These are phyloP conservation scores for Lenzites betulinus DNA, from an alignment of 768 basidiomycete species.

Conservation along the genomic window DNA sequence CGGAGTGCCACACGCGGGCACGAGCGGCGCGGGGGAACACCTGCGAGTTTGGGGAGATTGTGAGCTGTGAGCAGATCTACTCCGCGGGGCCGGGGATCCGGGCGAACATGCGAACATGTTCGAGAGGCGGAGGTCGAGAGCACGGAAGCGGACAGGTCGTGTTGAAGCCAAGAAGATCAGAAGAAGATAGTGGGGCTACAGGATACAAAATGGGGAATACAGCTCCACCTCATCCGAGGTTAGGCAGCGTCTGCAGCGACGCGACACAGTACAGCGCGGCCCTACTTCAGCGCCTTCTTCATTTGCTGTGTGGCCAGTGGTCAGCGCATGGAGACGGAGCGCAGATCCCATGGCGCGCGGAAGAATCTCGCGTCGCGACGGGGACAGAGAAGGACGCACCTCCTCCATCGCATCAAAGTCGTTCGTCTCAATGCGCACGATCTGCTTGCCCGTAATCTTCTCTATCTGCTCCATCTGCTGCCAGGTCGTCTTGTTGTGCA, in stretches of 20 bases:
- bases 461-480: constrained; percentile 90
- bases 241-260: neutral
- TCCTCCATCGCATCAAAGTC: constrained; percentile 95
- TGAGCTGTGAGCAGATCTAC: too few species aligned
- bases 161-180: too few species aligned
- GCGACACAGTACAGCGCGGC: neutral
- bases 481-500: constrained; percentile 88
- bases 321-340: neutral
- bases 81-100: too few species aligned
- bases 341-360: neutral
- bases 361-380: neutral
- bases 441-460: constrained; percentile 71
- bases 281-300: constrained; percentile 80
- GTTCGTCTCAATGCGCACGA: constrained; percentile 83
- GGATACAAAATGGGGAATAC: constrained; percentile 14
- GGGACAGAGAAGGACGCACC: constrained; percentile 46
- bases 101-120: too few species aligned
- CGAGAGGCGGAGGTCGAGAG: too few species aligned
- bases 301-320: constrained; percentile 54
- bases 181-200: neutral
- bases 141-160: too few species aligned
- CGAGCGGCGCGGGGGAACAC: too few species aligned
- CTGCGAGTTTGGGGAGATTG: too few species aligned
- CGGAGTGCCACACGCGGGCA: constrained; percentile 4
- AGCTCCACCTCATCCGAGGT: constrained; percentile 4